Base-by-base conservation (phyloP, 1,284 basidiomycete genomes). In the Microbotryum silenes-acaulis region DNA sequence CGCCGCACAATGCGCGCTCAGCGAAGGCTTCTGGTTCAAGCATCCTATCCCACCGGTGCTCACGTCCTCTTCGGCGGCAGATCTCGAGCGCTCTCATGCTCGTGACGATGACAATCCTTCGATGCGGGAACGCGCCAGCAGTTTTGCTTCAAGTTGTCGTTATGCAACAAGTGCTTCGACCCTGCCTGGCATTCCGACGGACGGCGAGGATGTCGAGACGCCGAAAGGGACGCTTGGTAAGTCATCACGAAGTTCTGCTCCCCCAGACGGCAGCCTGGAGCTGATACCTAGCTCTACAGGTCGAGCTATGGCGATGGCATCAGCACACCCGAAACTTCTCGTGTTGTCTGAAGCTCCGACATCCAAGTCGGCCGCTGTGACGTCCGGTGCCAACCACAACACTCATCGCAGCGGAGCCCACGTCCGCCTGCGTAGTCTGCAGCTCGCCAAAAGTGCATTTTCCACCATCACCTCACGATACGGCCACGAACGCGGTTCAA, bases 341-440 rank as follows among this genome's bases (percentile, higher is more conserved):
- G 29, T 66, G 4, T 55, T 69, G 16, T 59, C 65, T 10, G 37
- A 42, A 42, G 37, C 37, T 42, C 37, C 37, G 12, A 42, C 37
- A 42, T 16, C 37, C 37, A 42, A 16, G 37, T 10, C 31, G 31
- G 31, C 31, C 8, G 37, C 37, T 42, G 37, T 42, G 12, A 18
- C 37, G 12, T 42, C 37, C 14, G 37, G 37, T 18, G 37, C 16
- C 4, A 42, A 42, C 37, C 37, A 42, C 37, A 42, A 42, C 37
- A 42, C 37, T 16, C 37, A 42, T 42, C 37, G 37, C 37, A 42
- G 4, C 37, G 37, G 37, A 6, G 62, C 57, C 1, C 67, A 66
- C 62, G 53, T 48, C 5, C 64, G 67, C 5, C 62, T 66, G 0
- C 62, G 67, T 3, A 66, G 64, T 29, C 65, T 68, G 48, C 62